Percentiles rank a stretch among this genome's conserved stretches.
Conservation (phyloP, 306 rosid genomes). For the Casuarina cunninghamiana region DNA sequence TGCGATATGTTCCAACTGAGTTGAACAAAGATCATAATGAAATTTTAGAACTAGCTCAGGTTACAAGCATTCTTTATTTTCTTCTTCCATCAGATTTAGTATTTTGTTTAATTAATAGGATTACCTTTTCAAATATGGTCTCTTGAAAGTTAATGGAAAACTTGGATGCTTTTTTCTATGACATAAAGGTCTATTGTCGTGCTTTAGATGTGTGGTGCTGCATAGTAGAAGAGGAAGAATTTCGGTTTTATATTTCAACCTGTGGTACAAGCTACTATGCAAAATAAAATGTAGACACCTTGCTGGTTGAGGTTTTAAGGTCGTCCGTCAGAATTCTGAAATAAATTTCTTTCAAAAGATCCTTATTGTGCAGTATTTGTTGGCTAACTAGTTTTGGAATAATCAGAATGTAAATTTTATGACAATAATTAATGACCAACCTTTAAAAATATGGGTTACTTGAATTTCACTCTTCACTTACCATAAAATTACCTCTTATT, state of each 20-base stretch:
- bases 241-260: not conserved
- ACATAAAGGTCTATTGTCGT: not conserved
- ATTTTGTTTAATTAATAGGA: not conserved
- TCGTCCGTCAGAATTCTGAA: not conserved
- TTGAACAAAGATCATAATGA: no score
- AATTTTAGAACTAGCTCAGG: constrained; percentile 98
- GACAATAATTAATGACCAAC: no score
- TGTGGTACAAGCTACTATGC: not conserved
- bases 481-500: not conserved
- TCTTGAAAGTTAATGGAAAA: not conserved
- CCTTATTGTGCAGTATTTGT: not conserved
- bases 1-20: no score
- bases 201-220: not conserved
- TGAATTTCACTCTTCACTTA: no score
- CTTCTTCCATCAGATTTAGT: not conserved
- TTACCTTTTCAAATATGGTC: not conserved
- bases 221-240: constrained; percentile 11
- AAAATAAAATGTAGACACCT: constrained; percentile 5
- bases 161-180: not conserved
- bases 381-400: no score
- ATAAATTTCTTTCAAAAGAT: not conserved
- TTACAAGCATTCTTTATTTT: constrained; percentile 28
- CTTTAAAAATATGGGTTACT: no score
- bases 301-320: constrained; percentile 10
- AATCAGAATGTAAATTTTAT: no score